phyloP scores from a whole-genome alignment of 495 filamentous ascomycete species.

The Talaromyces nanjingensis region DNA sequence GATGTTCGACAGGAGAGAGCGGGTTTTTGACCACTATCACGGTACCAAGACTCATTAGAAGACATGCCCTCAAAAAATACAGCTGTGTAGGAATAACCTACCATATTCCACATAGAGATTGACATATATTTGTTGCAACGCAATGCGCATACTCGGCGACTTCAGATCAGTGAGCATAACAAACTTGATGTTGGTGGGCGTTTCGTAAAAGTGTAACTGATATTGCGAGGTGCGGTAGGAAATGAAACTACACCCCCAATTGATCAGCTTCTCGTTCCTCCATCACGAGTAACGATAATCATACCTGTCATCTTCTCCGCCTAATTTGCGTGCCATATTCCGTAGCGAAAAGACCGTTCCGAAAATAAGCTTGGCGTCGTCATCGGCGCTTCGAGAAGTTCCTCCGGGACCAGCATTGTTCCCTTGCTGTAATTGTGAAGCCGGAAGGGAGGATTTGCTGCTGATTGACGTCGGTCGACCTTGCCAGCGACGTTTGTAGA shows the following conservation, averaged over 20 bases:
- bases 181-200: conserved; percentile 87
- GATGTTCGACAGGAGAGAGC: conserved; percentile 82
- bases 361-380: conserved; percentile 96
- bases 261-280: not conserved
- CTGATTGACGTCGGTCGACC: conserved; percentile 38
- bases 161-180: conserved; percentile 93
- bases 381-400: conserved; percentile 55
- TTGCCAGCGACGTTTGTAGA: conserved; percentile 83
- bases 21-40: conserved; percentile 85
- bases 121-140: conserved; percentile 96
- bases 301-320: conserved; percentile 77
- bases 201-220: conserved; percentile 99
- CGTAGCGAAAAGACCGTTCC: conserved; percentile 91
- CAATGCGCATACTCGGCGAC: conserved; percentile 82
- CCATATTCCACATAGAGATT: conserved; percentile 95
- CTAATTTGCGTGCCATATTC: conserved; percentile 94
- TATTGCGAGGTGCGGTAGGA: conserved; percentile 87
- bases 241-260: conserved; percentile 58
- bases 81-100: conserved; percentile 28
- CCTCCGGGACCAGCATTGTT: conserved; percentile 24
- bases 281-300: conserved; percentile 1
- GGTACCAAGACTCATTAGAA: not conserved
- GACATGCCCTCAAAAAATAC: not conserved
- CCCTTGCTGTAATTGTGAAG: conserved; percentile 22
- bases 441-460: conserved; percentile 29